Evolutionary conservation across 176 grass and related monocot genomes (phyloP).

Genomic region (Puccinellia tenuiflora): DNA sequence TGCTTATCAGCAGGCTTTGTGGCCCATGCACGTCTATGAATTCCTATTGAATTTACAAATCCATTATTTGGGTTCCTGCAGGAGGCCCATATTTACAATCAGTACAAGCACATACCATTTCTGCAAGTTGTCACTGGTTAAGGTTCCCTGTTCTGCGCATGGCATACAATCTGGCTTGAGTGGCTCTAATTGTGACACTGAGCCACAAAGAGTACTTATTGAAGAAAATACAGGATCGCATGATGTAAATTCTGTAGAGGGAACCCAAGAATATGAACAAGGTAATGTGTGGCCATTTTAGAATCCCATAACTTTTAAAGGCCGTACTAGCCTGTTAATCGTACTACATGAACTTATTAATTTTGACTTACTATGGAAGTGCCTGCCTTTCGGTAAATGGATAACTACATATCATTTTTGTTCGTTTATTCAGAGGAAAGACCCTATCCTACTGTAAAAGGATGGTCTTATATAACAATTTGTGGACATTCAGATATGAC

Average conservation of each 20-base stretch:
- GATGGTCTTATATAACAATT: neutral
- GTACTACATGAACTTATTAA: neutral
- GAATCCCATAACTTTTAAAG: neutral
- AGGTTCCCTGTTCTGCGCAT: slow-evolving; percentile 26
- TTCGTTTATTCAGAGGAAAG: neutral
- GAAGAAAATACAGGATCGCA: slow-evolving; percentile 18
- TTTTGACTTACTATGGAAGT: neutral
- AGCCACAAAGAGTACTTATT: neutral
- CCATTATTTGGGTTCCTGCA: slow-evolving; percentile 25
- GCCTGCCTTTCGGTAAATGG: neutral
- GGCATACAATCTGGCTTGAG: neutral
- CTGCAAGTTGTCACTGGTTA: slow-evolving; percentile 91
- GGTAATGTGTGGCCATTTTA: slow-evolving; percentile 16
- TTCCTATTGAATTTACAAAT: neutral
- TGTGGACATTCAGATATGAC: neutral
- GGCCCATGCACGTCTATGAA: neutral
- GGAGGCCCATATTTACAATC: slow-evolving; percentile 67
- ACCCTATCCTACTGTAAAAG: neutral
- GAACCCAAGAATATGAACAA: slow-evolving; percentile 6
- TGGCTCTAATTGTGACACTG: slow-evolving; percentile 16
- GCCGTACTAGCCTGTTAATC: neutral
- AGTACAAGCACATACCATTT: slow-evolving; percentile 83
- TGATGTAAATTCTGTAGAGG: slow-evolving; percentile 18
- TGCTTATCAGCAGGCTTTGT: slow-evolving; percentile 2
- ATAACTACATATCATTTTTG: neutral